Evolutionary conservation across 805 yeast species (phyloP).

Genomic region (Yarrowia sp.): DNA sequence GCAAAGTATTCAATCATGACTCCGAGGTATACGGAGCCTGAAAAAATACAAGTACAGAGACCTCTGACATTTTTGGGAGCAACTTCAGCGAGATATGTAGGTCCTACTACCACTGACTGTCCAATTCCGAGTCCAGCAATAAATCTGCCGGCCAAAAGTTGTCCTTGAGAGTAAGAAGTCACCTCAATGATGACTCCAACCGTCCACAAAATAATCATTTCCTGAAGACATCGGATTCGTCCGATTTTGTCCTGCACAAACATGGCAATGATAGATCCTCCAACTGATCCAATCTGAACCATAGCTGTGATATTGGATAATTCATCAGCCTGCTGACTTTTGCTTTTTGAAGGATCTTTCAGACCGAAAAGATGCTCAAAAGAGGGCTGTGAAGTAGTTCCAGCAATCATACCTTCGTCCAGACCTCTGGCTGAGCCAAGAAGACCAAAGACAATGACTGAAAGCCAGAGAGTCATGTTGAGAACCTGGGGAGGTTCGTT

Average conservation of each 20-base stretch:
- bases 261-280: slow-evolving; percentile 52
- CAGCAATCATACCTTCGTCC: slow-evolving; percentile 55
- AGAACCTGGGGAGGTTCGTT: slow-evolving; percentile 22
- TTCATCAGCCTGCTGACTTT: slow-evolving; percentile 43
- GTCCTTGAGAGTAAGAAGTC: slow-evolving; percentile 48
- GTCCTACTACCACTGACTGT: slow-evolving; percentile 57
- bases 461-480: slow-evolving; percentile 47
- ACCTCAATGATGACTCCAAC: slow-evolving; percentile 50
- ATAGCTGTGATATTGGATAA: slow-evolving; percentile 55
- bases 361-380: slow-evolving; percentile 44
- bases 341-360: slow-evolving; percentile 41
- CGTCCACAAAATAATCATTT: slow-evolving; percentile 47
- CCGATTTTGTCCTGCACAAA: slow-evolving; percentile 52
- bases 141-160: slow-evolving; percentile 54
- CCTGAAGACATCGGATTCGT: slow-evolving; percentile 50
- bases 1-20: slow-evolving; percentile 47
- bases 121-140: slow-evolving; percentile 57
- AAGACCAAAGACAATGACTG: slow-evolving; percentile 53
- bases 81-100: slow-evolving; percentile 53
- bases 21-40: slow-evolving; percentile 60
- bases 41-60: slow-evolving; percentile 50
- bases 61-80: slow-evolving; percentile 57
- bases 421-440: slow-evolving; percentile 57
- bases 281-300: slow-evolving; percentile 58
- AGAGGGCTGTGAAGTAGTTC: slow-evolving; percentile 48